Evolutionary conservation across 73 alveolate genomes (phyloP), one percentile per base, ranked within the genome.

Genomic region (Blepharisma japonicum): DNA sequence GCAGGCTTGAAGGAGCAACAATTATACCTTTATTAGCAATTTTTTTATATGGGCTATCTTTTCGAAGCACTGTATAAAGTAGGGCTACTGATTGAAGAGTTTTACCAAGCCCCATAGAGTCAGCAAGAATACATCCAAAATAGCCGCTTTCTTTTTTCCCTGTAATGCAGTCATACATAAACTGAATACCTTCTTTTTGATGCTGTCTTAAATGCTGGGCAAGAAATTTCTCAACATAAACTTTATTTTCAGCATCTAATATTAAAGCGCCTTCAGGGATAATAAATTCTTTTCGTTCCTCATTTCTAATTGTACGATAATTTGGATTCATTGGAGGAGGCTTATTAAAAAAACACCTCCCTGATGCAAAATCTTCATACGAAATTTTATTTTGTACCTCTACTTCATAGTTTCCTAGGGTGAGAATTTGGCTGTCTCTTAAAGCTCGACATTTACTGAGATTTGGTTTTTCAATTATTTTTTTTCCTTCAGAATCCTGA

Each of bases 31-130:
- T 83, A 11, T 56, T 78, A 9, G 85, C 71, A 21, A 68, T 39
- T 39, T 68, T 55, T 8, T 20, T 23, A 25, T 61, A 61, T 14
- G 74, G 39, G 14, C 47, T 39, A 5, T 61, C 74, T 61, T 61
- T 61, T 20, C 77, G 18, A 11, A 83, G 66, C 20, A 79, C 11
- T 11, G 86, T 68, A 83, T 84, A 83, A 25, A 83, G 55, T 14
- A 83, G 55, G 0, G 88, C 72, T 20, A 83, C 66, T 21, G 90
- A 67, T 50, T 83, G 72, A 7, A 83, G 68, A 6, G 88, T 61
- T 55, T 83, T 83, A 14, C 90, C 90, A 9, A 83, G 77, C 45
- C 92, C 92, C 92, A 85, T 85, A 50, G 81, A 71, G 56, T 85
- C 92, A 21, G 92, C 92, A 45, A 85, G 61, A 45, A 85, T 85